Conservation (phyloP, 441 rosid species). For the Bocquillonia castaneifolia region DNA sequence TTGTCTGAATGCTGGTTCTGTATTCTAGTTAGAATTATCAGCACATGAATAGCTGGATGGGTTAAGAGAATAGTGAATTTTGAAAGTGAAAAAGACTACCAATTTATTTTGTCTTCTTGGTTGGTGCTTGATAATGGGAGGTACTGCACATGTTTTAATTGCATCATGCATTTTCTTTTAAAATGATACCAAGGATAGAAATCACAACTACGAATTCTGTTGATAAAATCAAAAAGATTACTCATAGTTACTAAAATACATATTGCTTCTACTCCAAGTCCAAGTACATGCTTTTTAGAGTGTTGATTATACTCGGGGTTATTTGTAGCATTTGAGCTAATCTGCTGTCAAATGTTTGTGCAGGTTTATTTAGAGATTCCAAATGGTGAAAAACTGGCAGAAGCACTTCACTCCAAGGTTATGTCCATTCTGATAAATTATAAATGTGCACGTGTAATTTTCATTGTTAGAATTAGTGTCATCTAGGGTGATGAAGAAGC, state of each 20-base stretch:
- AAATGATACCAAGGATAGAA: neutral
- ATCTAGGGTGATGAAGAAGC: neutral
- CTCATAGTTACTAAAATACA: too few relatives aligned
- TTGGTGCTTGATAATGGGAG: neutral
- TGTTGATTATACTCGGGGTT: neutral
- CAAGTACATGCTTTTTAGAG: neutral
- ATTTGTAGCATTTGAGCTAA: slow-evolving; percentile 9
- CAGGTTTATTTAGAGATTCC: slow-evolving; percentile 90
- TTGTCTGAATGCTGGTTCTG: neutral
- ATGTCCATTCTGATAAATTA: slow-evolving; percentile 2
- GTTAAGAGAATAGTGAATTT: neutral
- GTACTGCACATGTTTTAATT: neutral
- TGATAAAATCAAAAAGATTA: too few relatives aligned
- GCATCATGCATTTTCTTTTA: neutral
- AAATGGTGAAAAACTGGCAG: slow-evolving; percentile 72
- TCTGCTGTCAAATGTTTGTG: slow-evolving; percentile 9
- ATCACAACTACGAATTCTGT: neutral
- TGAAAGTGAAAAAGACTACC: neutral
- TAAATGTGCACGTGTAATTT: neutral
- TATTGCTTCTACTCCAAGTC: neutral
- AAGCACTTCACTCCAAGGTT: slow-evolving; percentile 86
- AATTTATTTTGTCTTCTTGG: slow-evolving; percentile 1
- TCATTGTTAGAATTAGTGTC: neutral
- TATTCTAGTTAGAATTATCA: neutral
- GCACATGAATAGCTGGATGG: neutral